Conservation (phyloP, 1,139 yeast species). For the Pichia sp. region DNA sequence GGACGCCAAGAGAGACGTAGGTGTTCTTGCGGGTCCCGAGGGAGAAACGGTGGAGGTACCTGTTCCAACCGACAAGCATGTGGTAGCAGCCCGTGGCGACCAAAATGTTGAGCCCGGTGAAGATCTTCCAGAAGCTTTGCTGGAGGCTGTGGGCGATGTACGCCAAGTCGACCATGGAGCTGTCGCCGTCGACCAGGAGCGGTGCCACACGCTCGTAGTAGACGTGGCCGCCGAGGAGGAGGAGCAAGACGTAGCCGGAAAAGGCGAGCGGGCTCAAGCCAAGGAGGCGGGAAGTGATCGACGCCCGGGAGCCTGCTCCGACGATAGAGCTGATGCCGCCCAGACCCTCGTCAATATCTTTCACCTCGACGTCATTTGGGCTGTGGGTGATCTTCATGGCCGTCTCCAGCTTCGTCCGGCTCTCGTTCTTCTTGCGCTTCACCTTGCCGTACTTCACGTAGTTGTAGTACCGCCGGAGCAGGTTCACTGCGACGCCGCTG, state of each 20-base stretch:
- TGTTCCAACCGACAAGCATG: slow-evolving; percentile 37
- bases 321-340: slow-evolving; percentile 54
- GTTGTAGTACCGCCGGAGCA: slow-evolving; percentile 34
- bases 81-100: slow-evolving; percentile 38
- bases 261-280: slow-evolving; percentile 49
- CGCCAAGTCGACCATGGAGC: slow-evolving; percentile 51
- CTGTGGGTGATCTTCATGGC: slow-evolving; percentile 7
- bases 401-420: not conserved
- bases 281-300: slow-evolving; percentile 38
- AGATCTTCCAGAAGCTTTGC: not conserved
- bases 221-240: slow-evolving; percentile 46
- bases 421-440: slow-evolving; percentile 4
- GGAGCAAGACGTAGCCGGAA: slow-evolving; percentile 54
- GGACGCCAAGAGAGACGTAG: slow-evolving; percentile 19
- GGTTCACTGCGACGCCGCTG: slow-evolving; percentile 50
- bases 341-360: slow-evolving; percentile 49
- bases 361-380: slow-evolving; percentile 29
- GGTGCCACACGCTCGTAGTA: slow-evolving; percentile 50
- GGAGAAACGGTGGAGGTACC: slow-evolving; percentile 28
- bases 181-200: slow-evolving; percentile 55
- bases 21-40: slow-evolving; percentile 24
- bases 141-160: slow-evolving; percentile 44
- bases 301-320: slow-evolving; percentile 50
- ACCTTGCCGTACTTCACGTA: slow-evolving; percentile 26
- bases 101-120: slow-evolving; percentile 16